Base-by-base conservation (phyloP, 2,329 filamentous ascomycete genomes). In the Penicillium nordicum region DNA sequence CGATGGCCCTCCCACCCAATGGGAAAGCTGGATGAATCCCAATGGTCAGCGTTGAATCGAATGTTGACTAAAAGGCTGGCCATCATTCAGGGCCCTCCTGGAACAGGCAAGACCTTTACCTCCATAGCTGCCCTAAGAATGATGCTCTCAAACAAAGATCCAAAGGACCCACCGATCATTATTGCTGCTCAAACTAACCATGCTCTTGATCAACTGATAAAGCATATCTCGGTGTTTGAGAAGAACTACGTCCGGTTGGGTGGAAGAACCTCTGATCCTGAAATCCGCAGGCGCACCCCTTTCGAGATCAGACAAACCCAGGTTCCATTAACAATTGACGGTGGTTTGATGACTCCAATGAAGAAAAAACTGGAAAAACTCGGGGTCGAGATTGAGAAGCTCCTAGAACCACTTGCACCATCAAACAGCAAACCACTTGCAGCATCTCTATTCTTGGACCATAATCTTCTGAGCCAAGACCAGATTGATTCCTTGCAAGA, bases 141-240 rank as follows among this genome's bases (percentile, higher is more conserved):
- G 1, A 76, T 92, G 51, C 76, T 90, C 0, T 73, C 79, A 1
- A 89, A 88, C 51, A 80, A 84, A 66, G 69, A 71, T 2, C 65
- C 68, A 1, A 77, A 73, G 0, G 84, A 87, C 55, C 81, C 86
- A 9, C 89, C 89, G 0, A 86, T 97, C 30, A 80, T 96, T 21
- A 79, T 96, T 4, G 83, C 91, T 0, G 91, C 90, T 8, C 91
- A 96, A 65, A 97, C 92, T 0, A 97, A 97, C 57, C 91, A 96
- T 72, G 92, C 92, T 0, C 76, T 96, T 0, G 92, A 97, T 64
- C 92, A 96, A 68, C 78, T 97, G 0, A 77, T 96, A 0, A 75
- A 77, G 1, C 84, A 87, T 53, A 79, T 91, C 16, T 78, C 84
- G 1, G 68, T 76, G 6, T 88, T 88, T 62, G 86, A 88, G 63